A percentile compares a stretch with the other conserved stretches of the same genome.
Evolutionary conservation across 148 eudicot genomes (phyloP).

Genomic region (Fallopia convolvulus): DNA sequence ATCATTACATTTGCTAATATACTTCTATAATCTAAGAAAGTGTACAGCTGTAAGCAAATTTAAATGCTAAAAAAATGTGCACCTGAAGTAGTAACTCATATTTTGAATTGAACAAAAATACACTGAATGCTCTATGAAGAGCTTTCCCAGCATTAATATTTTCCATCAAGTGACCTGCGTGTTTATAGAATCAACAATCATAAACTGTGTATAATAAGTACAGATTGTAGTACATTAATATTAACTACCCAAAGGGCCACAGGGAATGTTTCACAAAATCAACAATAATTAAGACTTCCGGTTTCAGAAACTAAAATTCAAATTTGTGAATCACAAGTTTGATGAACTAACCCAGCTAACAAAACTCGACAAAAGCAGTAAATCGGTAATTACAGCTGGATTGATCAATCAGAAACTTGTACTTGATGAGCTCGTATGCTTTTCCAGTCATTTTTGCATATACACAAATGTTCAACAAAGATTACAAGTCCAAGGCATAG

Average conservation of each 20-base stretch:
- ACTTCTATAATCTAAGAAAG: not conserved
- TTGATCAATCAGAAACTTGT: not conserved
- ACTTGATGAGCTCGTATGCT: not conserved
- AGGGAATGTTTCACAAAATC: not conserved
- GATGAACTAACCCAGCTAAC: not conserved
- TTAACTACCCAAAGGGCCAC: not conserved
- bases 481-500: not conserved
- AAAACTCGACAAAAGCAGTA: not conserved
- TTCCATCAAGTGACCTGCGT: slow-evolving; percentile 88
- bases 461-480: not conserved
- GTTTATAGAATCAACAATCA: not conserved
- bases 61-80: slow-evolving; percentile 6
- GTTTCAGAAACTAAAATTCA: not conserved
- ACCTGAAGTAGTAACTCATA: slow-evolving; percentile 95
- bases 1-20: not conserved
- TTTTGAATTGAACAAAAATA: slow-evolving; percentile 78
- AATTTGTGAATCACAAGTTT: not conserved
- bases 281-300: not conserved
- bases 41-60: not conserved
- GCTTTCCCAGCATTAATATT: slow-evolving; percentile 70
- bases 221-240: not conserved
- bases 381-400: not conserved
- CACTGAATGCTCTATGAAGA: slow-evolving; percentile 94
- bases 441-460: not conserved
- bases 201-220: not conserved